Evolutionary conservation across 768 basidiomycete genomes (phyloP), one percentile per base, ranked within the genome.

Genomic region (Tubosaeta brunneosetosa): DNA sequence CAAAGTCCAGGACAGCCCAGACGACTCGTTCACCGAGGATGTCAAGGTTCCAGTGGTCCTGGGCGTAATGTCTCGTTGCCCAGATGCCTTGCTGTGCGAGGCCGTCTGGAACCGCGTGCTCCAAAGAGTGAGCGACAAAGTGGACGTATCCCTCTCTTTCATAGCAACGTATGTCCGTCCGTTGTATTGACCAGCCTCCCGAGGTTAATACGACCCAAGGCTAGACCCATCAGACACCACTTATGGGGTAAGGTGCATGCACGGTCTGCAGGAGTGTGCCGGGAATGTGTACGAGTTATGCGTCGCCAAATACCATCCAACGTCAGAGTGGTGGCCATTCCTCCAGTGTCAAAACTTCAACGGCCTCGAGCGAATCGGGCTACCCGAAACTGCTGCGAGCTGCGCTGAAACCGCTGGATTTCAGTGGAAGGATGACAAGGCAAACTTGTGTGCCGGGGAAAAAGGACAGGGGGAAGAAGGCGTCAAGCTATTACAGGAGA

Each of bases 231-330:
- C 79, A 6, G 84, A 88, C 26, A 71, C 79, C n/a, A 73, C 74
- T 44, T 91, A 85, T 63, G 92, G 92, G n/a, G 81, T 88, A 29
- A 78, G 72, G 32, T 97, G 94, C 71, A 77, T 78, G 75, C 93
- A 95, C 63, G 93, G 92, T 16, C 71, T 73, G 5, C 68, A 77
- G 48, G 94, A 97, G 69, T 97, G 94, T 62, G 82, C 82, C 13
- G 94, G 90, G 40, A 93, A 95, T 71, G 82, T 92, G 16, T 88
- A 97, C 53, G 85, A 97, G 65, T 76, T 97, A 26, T 97, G 94
- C 67, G 86, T 78, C 29, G 74, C 78, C 50, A 82, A 83, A 64
- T 76, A 89, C 55, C 72, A 78, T 22, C 69, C 76, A 22, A 69
- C 72, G 37, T 57, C 67, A n/a, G 73, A 71, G 19, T 92, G 89